Conservation (phyloP, 2,329 filamentous ascomycete genomes). For the Alternaria consortialis region DNA sequence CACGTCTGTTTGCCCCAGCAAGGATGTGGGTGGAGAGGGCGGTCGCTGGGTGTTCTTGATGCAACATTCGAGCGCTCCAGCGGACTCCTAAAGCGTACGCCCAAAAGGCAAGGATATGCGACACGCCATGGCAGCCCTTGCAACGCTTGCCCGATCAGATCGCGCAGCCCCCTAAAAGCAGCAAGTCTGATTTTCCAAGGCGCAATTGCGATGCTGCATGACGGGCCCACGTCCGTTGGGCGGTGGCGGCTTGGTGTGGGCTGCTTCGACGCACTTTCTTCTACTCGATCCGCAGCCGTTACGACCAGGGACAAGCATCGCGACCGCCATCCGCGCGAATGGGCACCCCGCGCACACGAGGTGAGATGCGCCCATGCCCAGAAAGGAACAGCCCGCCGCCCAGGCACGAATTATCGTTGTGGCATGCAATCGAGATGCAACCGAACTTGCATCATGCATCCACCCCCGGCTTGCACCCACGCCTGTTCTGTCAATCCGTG, state of each 20-base stretch:
- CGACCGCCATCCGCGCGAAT: slow-evolving; percentile 32
- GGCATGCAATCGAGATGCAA: slow-evolving; percentile 39
- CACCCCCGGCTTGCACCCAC: slow-evolving; percentile 25
- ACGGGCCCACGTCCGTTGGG: slow-evolving; percentile 22
- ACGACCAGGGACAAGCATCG: slow-evolving; percentile 31
- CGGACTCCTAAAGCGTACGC: slow-evolving; percentile 25
- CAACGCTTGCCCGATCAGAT: slow-evolving; percentile 33
- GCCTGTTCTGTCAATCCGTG: slow-evolving; percentile 23
- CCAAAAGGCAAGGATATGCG: slow-evolving; percentile 31
- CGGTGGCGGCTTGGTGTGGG: slow-evolving; percentile 8
- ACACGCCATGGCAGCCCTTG: slow-evolving; percentile 31
- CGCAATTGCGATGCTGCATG: slow-evolving; percentile 10
- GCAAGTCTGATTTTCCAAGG: background rate
- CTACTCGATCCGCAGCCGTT: slow-evolving; percentile 38
- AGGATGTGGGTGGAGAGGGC: slow-evolving; percentile 20
- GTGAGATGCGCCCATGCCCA: slow-evolving; percentile 29
- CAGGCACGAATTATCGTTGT: slow-evolving; percentile 33
- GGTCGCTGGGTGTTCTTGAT: slow-evolving; percentile 25
- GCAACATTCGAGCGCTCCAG: slow-evolving; percentile 16
- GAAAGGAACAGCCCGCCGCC: slow-evolving; percentile 26
- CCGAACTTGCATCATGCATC: slow-evolving; percentile 30
- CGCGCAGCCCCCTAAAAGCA: slow-evolving; percentile 20
- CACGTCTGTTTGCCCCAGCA: slow-evolving; percentile 31
- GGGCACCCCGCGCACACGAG: slow-evolving; percentile 30
- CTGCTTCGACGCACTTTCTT: background rate